Conservation (phyloP, 2,329 filamentous ascomycete genomes). For the Rhynchosporium graminicola region DNA sequence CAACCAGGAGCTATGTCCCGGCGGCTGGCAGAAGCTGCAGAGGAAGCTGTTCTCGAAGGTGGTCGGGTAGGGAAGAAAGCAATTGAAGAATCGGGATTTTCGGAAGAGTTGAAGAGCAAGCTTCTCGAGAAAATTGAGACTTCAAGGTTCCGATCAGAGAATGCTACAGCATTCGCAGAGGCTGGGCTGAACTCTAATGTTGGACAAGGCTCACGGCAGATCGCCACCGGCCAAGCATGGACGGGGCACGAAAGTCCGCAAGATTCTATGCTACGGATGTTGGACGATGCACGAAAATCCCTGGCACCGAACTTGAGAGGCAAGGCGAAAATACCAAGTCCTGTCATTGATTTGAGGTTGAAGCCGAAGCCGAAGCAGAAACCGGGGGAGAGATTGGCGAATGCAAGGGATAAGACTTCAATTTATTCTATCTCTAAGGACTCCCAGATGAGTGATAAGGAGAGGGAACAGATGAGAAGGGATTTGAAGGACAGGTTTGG, state of each 20-base stretch:
- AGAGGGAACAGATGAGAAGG: conserved; percentile 69
- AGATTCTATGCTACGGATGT: conserved; percentile 81
- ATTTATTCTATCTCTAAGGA: conserved; percentile 55
- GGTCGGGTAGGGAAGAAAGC: conserved; percentile 61
- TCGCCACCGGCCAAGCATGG: conserved; percentile 73
- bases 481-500: conserved; percentile 81
- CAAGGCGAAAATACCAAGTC: conserved; percentile 46
- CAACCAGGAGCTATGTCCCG: conserved; percentile 50
- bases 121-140: conserved; percentile 58
- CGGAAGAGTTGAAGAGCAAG: conserved; percentile 60
- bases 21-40: conserved; percentile 62
- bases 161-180: conserved; percentile 51
- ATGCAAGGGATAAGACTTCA: conserved; percentile 59
- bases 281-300: conserved; percentile 76
- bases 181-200: conserved; percentile 56
- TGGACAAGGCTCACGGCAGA: conserved; percentile 66
- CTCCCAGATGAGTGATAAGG: conserved; percentile 63
- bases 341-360: conserved; percentile 55
- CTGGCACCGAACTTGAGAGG: conserved; percentile 54
- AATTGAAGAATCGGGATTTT: conserved; percentile 64
- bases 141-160: conserved; percentile 53
- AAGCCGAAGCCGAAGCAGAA: conserved; percentile 44
- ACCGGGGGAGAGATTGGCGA: conserved; percentile 51
- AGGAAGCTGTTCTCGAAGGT: conserved; percentile 60
- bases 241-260: conserved; percentile 71